These are phyloP conservation scores for Postia placenta DNA, from an alignment of 768 basidiomycete species.

Conservation along the genomic window DNA sequence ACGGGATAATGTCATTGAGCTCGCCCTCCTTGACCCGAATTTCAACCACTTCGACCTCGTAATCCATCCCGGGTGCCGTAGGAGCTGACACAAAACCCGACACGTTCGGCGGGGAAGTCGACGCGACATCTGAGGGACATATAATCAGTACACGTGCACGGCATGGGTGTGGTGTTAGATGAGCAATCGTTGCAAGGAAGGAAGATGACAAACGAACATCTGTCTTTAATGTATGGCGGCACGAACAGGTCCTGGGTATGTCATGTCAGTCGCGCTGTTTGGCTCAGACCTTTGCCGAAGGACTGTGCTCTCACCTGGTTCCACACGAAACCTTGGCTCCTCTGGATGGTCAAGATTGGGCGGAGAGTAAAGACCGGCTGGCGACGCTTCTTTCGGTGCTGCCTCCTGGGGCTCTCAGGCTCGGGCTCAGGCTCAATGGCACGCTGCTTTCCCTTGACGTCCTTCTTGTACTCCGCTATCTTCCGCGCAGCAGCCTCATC, in stretches of 20 bases:
- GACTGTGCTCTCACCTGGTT: conserved; percentile 58
- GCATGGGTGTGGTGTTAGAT: conserved; percentile 9
- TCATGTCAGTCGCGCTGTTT: not conserved
- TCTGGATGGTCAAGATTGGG: conserved; percentile 82
- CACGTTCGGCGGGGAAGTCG: conserved; percentile 74
- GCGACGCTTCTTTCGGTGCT: conserved; percentile 49
- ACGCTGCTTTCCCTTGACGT: conserved; percentile 77
- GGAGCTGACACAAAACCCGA: conserved; percentile 61
- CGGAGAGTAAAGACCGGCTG: conserved; percentile 57
- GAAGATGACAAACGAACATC: conserved; percentile 46
- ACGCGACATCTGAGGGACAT: conserved; percentile 58
- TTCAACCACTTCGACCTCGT: conserved; percentile 84
- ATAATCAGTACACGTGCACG: conserved; percentile 2
- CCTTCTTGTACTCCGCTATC: conserved; percentile 41
- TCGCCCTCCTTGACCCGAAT: conserved; percentile 80
- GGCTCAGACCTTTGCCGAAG: not conserved
- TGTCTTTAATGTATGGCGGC: conserved; percentile 84
- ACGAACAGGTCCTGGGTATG: conserved; percentile 69
- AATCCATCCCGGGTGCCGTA: conserved; percentile 62
- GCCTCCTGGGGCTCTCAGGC: conserved; percentile 42
- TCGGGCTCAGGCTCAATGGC: conserved; percentile 64
- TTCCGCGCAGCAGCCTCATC: conserved; percentile 32
- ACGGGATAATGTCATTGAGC: conserved; percentile 69
- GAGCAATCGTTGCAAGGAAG: conserved; percentile 15
- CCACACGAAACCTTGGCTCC: conserved; percentile 88